Evolutionary conservation across 441 rosid genomes (phyloP).

Genomic region (Corymbia citriodora): DNA sequence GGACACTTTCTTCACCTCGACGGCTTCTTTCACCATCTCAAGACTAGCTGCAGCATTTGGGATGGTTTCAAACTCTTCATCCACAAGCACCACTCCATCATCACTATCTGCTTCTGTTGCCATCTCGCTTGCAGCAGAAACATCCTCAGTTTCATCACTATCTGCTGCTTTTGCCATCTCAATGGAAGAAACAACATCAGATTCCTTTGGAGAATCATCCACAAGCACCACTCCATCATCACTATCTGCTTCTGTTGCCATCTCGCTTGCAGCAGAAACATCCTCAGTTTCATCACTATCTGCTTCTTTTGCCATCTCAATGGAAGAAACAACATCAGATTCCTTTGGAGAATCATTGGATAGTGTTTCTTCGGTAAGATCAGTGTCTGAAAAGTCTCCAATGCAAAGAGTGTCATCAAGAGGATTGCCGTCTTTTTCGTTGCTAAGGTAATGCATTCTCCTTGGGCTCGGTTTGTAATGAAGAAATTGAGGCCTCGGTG

Average conservation of each 20-base stretch:
- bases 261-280: constrained; percentile 1
- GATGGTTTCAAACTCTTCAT: constrained; percentile 22
- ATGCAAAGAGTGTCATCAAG: constrained; percentile 47
- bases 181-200: constrained; percentile 20
- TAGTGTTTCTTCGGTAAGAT: constrained; percentile 34
- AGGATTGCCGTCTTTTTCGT: constrained; percentile 31
- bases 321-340: constrained; percentile 22
- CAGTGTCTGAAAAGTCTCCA: constrained; percentile 51
- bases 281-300: constrained; percentile 6
- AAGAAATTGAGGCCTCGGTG: constrained; percentile 86
- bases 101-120: constrained; percentile 13
- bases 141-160: constrained; percentile 9
- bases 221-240: no score
- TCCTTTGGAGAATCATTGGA: constrained; percentile 32
- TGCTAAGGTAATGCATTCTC: constrained; percentile 26
- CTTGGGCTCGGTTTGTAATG: constrained; percentile 72
- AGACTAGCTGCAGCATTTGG: not conserved
- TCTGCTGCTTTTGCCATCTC: not conserved
- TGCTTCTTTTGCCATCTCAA: not conserved
- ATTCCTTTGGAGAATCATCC: constrained; percentile 20
- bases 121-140: constrained; percentile 11
- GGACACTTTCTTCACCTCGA: constrained; percentile 17
- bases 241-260: no score
- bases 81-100: constrained; percentile 8
- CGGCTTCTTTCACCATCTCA: not conserved